Conservation (phyloP, 164 flowering plant species). For the Warburgia ugandensis region DNA sequence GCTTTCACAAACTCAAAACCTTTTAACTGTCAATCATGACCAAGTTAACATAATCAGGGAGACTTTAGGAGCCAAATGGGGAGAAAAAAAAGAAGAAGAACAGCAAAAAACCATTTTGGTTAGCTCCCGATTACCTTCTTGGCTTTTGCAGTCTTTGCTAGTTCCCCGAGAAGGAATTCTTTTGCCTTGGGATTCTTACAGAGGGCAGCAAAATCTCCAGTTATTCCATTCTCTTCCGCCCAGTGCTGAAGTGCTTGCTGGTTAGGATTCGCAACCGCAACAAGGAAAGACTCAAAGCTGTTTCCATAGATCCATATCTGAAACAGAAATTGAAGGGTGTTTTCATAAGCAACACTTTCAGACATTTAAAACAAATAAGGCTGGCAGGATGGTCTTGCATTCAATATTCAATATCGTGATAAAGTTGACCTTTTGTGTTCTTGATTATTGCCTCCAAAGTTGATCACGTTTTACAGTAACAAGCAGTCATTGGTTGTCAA, state of each 20-base stretch:
- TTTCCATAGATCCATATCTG: constrained; percentile 97
- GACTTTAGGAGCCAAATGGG: not conserved
- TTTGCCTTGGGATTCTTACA: constrained; percentile 77
- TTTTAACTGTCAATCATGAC: constrained; percentile 55
- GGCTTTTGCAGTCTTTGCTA: constrained; percentile 64
- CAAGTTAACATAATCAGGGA: not conserved
- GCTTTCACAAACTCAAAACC: constrained; percentile 89
- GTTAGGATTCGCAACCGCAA: constrained; percentile 84
- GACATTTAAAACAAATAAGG: too few species aligned
- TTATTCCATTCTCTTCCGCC: constrained; percentile 55
- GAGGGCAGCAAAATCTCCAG: constrained; percentile 64
- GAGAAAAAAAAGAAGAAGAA: not conserved
- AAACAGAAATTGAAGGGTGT: constrained; percentile 14
- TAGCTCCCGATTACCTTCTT: constrained; percentile 82
- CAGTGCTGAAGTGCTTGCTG: constrained; percentile 54
- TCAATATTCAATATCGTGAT: too few species aligned
- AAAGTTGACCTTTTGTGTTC: too few species aligned
- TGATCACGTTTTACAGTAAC: too few species aligned
- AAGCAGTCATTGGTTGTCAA: too few species aligned
- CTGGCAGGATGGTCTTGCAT: too few species aligned
- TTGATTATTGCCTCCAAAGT: too few species aligned
- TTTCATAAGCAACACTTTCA: not conserved
- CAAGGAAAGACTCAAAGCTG: constrained; percentile 86
- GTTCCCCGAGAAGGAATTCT: constrained; percentile 67
- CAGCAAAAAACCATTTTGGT: too few species aligned